These are phyloP conservation scores for Fomitopsis pinicola DNA, from an alignment of 1,284 basidiomycete genomes.

Conservation along the genomic window DNA sequence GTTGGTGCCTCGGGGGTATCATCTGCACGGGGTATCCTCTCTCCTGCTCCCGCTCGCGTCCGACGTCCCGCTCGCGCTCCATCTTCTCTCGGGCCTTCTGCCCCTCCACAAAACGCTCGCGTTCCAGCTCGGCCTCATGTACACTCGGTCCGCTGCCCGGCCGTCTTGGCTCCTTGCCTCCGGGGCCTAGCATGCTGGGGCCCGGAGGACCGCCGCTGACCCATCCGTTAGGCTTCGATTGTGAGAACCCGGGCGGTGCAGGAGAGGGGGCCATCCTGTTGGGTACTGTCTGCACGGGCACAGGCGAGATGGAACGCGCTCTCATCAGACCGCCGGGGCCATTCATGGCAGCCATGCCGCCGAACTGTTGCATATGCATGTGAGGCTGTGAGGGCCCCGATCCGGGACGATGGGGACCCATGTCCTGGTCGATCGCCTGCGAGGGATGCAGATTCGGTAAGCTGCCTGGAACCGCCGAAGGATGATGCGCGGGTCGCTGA, in stretches of 20 bases:
- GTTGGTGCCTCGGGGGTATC: conserved; percentile 21
- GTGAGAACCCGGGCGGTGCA: conserved; percentile 15
- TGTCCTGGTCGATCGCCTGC: conserved; percentile 24
- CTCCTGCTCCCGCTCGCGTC: conserved; percentile 22
- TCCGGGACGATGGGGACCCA: conserved; percentile 16
- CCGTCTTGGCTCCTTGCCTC: conserved; percentile 16
- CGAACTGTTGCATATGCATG: conserved; percentile 18
- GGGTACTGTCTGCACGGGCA: conserved; percentile 18
- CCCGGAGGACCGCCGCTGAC: not conserved
- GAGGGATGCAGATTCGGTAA: conserved; percentile 17
- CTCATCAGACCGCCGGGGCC: conserved; percentile 19
- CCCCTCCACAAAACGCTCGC: conserved; percentile 25
- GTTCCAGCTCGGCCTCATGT: conserved; percentile 23
- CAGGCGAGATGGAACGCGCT: conserved; percentile 26
- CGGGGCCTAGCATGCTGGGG: conserved; percentile 6
- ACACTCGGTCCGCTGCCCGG: conserved; percentile 24
- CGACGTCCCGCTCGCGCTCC: conserved; percentile 24
- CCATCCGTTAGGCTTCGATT: conserved; percentile 21
- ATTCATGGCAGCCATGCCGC: conserved; percentile 10
- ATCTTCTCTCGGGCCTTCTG: conserved; percentile 24
- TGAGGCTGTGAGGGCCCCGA: conserved; percentile 15
- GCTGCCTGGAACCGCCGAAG: conserved; percentile 20
- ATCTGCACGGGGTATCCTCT: conserved; percentile 18
- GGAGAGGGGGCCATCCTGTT: conserved; percentile 13
- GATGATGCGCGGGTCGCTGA: conserved; percentile 24